Base-by-base conservation (phyloP, 2,329 filamentous ascomycete species). In the Alternaria rosae region DNA sequence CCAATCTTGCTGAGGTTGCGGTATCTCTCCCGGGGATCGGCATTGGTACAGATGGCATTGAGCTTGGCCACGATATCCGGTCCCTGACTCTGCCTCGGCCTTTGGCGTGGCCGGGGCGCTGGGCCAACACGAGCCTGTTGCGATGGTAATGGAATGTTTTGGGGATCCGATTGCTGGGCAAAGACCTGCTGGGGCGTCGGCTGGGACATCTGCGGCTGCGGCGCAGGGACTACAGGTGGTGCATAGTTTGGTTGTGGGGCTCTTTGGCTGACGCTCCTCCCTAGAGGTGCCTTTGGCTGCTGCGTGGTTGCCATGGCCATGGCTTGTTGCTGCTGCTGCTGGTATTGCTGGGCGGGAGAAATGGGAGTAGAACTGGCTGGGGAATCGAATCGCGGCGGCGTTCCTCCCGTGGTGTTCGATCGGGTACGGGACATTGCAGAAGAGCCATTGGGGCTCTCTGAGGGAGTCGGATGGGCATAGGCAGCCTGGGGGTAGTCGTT, bases 1-100 rank as follows among this genome's bases (percentile, higher is more conserved):
- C 95, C 95, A 77, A 99, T 98, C 83, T 98, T 98, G 76, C 89
- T 94, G 70, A 98, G 88, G 59, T 91, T 90, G 59, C 90, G 88
- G 81, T 97, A 99, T 67, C 94, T 90, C 57, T 92, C 89, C 25
- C 92, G 92, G 4, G 95, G 95, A 76, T 99, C 94, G 50, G 92
- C 92, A 55, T 93, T 89, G 21, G 90, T 94, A 79, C 95, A 98
- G 67, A 99, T 98, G 30, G 92, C 88, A 78, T 93, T 92, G 55
- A 99, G 85, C 17, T 92, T 89, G 20, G 89, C 87, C 41, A 96
- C 86, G 57, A 99, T 92, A 75, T 99, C 94, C 58, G 92, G 86
- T 47, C 87, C 89, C 68, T 88, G 92, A 77, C 91, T 96, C 76
- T 94, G 92, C 48, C 93, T 89, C 42, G 89, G 85, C 57, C 93